Evolutionary conservation across 495 filamentous ascomycete species (phyloP).

Genomic region (Penicillium paxilli): DNA sequence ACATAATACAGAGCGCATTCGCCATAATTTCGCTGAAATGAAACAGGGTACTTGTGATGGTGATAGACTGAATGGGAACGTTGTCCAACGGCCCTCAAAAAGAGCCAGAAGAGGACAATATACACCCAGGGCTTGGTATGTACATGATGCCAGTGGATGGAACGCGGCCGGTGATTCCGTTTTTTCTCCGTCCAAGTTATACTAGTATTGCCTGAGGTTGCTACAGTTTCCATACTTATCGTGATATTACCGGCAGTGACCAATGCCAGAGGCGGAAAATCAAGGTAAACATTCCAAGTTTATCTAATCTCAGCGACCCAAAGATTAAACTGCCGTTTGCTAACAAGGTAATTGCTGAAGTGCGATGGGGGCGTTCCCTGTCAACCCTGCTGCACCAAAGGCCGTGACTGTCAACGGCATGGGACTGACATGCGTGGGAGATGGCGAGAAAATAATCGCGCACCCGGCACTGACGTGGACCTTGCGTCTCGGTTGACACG

Average conservation of each 20-base stretch:
- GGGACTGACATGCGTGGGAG: conserved; percentile 26
- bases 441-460: conserved; percentile 1
- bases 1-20: not conserved
- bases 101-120: conserved; percentile 24
- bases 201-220: no score
- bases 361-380: conserved; percentile 28
- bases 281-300: conserved; percentile 21
- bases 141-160: no score
- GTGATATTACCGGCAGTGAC: conserved; percentile 5
- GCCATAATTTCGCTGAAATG: not conserved
- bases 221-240: not conserved
- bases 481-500: conserved; percentile 7
- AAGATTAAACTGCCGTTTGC: not conserved
- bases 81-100: conserved; percentile 3
- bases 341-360: conserved; percentile 5
- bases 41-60: not conserved
- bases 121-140: conserved; percentile 29
- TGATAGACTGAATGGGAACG: not conserved
- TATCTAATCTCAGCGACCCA: no score
- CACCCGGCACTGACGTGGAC: not conserved
- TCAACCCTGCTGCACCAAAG: conserved; percentile 13
- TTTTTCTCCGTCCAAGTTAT: no score
- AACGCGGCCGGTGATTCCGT: no score
- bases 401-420: conserved; percentile 11
- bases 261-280: conserved; percentile 26